phyloP scores from a whole-genome alignment of 2,329 filamentous ascomycete species.

The Rugonectria rugulosa region DNA sequence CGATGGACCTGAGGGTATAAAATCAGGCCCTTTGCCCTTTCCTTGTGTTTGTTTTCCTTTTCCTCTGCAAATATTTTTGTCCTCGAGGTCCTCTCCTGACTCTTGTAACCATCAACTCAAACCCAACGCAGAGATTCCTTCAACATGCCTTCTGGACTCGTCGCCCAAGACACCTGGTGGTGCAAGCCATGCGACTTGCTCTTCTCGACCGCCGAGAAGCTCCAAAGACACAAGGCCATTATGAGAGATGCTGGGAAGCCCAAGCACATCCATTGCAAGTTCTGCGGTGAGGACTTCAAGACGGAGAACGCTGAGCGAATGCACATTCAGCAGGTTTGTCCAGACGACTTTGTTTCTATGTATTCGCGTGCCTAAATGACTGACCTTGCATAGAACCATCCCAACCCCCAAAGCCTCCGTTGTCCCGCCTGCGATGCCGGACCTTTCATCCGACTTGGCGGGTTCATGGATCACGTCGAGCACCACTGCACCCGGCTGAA shows the following conservation, averaged over 20 bases:
- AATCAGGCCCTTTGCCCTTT: too few relatives aligned
- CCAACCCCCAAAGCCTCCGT: slow-evolving; percentile 48
- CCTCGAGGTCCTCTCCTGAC: too few relatives aligned
- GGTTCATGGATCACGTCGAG: slow-evolving; percentile 57
- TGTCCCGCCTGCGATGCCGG: slow-evolving; percentile 56
- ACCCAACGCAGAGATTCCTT: background rate
- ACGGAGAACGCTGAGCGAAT: slow-evolving; percentile 40
- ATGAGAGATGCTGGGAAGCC: slow-evolving; percentile 33
- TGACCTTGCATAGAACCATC: slow-evolving; percentile 46
- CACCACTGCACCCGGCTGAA: slow-evolving; percentile 48
- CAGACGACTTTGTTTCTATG: background rate
- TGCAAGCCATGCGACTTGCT: slow-evolving; percentile 42
- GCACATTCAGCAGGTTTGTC: slow-evolving; percentile 47
- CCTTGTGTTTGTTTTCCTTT: too few relatives aligned
- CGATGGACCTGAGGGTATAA: background rate
- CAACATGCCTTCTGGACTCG: slow-evolving; percentile 26
- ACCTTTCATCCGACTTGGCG: slow-evolving; percentile 47
- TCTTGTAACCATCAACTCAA: too few relatives aligned
- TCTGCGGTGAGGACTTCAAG: slow-evolving; percentile 48
- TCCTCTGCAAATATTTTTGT: background rate
- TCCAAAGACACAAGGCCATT: slow-evolving; percentile 42
- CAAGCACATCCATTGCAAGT: slow-evolving; percentile 47
- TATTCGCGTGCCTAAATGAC: background rate
- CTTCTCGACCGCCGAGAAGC: slow-evolving; percentile 36
- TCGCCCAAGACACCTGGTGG: slow-evolving; percentile 24